Base-by-base conservation (phyloP, 805 yeast species). In the Zygotorulaspora chibaensis region DNA sequence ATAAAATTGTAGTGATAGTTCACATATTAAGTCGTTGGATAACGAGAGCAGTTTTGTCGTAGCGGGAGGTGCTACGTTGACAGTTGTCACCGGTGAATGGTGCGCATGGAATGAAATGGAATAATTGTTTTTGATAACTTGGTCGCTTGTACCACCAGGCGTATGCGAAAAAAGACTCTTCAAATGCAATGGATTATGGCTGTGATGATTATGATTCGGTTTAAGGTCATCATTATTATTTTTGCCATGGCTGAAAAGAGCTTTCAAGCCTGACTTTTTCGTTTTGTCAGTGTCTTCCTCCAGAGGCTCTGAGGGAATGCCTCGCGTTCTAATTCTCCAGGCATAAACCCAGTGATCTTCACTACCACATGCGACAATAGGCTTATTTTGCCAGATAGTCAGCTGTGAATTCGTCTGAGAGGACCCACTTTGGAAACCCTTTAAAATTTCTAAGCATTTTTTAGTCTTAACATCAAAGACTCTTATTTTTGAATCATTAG, bases 331-430 rank as follows among this genome's bases (percentile, higher is more conserved):
- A 17, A 75, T 63, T 45, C 76, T 74, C 98, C 98, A 91, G 10
- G 87, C 68, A 58, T 89, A 90, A 11, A 86, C 78, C 81, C 89
- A 81, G 54, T 86, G 87, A 66, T 90, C 93, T 61, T 90, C 96
- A 10, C 95, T 84, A 0, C 96, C 96, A 7, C 85, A 73, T 5
- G 89, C 74, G 57, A 77, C 78, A 10, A 67, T 58, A 2, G 57
- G 52, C 17, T 53, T 47, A 15, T 52, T 46, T 10, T 43, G 37
- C 30, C 43, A 15, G 8, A 39, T 36, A 1, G 49, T 34, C 20
- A 56, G 37, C 25, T 57, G 63, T 0, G 96, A 96, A 10, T 72
- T 72, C 41, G 86, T 84, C 35, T 87, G 88, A 4, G 91, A 79
- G 38, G 81, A 77, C 43, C 75, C 76, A 62, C 87, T 88, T 28